Evolutionary conservation across 306 rosid species (phyloP), one percentile per base, ranked within the genome.

Genomic region (Inga laurina): DNA sequence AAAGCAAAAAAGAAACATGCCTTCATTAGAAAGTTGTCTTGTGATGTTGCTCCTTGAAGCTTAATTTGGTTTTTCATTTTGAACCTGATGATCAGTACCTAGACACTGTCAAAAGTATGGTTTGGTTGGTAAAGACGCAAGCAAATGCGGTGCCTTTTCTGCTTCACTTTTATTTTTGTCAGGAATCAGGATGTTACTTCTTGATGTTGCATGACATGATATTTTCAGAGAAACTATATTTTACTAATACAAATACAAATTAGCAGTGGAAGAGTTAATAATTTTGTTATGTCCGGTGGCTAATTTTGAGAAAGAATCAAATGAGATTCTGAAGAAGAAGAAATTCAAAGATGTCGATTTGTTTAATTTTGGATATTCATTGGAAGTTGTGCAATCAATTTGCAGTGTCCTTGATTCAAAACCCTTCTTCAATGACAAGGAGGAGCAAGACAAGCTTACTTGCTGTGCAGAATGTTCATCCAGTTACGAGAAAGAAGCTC

Each of bases 401-500:
- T 84, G 86, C 91, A 94, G 97, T 88, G 86, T 89, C 30, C 87
- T 80, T 44, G 97, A 93, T 84, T 87, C 94, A 59, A 97, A 87
- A 79, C 91, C 91, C 74, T 82, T 89, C 59, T 81, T 90, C 65
- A 71, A 56, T 24, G 65, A 73, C 82, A 91, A 84, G 72, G 98
- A 93, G 78, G 90, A 87, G 32, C 82, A 85, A 30, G 91, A 86
- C 66, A 88, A 85, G 83, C 88, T 91, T 64, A 74, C 77, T 75
- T 91, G 92, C 84, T 93, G 98, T 75, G 82, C 80, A 66, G 98
- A 94, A 83, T 94, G 98, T 89, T 83, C 89, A 75, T 87, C 94
- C 76, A 86, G 85, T 74, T 93, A 84, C 79, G 97, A 92, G 56
- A 94, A 94, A 80, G 99, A 94, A 84, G 91, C 92, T 81, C 91